These are phyloP conservation scores for Phytophthora pinifolia DNA, from an alignment of 352 stramenopile genomes.

Conservation along the genomic window DNA sequence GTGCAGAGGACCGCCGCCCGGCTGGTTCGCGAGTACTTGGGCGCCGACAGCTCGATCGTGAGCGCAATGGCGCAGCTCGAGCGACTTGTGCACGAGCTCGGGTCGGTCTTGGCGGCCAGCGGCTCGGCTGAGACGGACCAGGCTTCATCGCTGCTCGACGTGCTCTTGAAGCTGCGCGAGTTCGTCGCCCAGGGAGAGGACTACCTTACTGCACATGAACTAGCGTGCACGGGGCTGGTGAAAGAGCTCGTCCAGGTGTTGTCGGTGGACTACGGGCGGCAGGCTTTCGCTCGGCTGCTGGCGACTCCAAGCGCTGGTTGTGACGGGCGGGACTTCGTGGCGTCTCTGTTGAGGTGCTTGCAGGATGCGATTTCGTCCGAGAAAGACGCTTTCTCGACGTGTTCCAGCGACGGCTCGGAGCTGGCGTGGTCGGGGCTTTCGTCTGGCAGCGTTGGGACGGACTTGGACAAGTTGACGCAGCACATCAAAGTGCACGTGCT, in stretches of 20 bases:
- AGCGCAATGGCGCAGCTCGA: constrained; percentile 38
- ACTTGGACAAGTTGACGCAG: constrained; percentile 66
- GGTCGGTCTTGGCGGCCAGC: constrained; percentile 3
- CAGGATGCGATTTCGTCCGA: constrained; percentile 66
- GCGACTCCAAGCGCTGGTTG: constrained; percentile 6
- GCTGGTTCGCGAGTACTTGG: constrained; percentile 51
- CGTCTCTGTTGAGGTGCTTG: constrained; percentile 40
- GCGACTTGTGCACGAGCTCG: constrained; percentile 31
- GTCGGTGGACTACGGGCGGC: constrained; percentile 25
- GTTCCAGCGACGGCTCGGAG: constrained; percentile 6
- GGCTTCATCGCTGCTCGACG: constrained; percentile 12
- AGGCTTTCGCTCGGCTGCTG: constrained; percentile 42
- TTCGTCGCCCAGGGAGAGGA: constrained; percentile 30
- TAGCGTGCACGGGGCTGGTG: constrained; percentile 59
- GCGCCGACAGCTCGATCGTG: constrained; percentile 27
- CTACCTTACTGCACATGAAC: constrained; percentile 60
- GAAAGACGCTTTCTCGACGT: constrained; percentile 55
- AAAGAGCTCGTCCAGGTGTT: constrained; percentile 40
- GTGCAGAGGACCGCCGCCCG: constrained; percentile 26
- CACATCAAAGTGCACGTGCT: constrained; percentile 75
- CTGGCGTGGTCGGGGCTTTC: constrained; percentile 19
- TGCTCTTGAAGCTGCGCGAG: constrained; percentile 29
- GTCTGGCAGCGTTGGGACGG: constrained; percentile 39
- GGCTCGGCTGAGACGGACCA: constrained; percentile 3
- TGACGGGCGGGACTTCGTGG: constrained; percentile 25